These are phyloP conservation scores for Cercospora beticola DNA, from an alignment of 2,329 filamentous ascomycete species.

Conservation along the genomic window DNA sequence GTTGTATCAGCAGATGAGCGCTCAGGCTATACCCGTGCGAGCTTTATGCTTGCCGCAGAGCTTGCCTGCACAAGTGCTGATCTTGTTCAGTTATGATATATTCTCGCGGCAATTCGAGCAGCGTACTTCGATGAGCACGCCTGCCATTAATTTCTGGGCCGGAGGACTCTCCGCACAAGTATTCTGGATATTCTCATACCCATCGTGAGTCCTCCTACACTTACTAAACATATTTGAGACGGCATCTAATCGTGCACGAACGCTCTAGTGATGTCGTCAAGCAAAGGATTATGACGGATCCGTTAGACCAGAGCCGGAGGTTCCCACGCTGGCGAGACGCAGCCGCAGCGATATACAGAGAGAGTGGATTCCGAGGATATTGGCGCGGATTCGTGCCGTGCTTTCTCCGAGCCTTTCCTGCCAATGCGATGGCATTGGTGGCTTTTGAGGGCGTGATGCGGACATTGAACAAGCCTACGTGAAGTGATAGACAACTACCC, in stretches of 20 bases:
- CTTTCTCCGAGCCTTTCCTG: slow-evolving; percentile 89
- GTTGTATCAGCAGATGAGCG: not conserved
- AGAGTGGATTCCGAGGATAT: slow-evolving; percentile 75
- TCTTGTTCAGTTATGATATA: slow-evolving; percentile 64
- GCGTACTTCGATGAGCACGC: slow-evolving; percentile 69
- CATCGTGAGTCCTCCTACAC: not conserved
- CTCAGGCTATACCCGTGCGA: not conserved
- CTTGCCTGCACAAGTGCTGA: not conserved
- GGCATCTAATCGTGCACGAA: not conserved
- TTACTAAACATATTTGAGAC: not conserved
- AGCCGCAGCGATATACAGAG: slow-evolving; percentile 70
- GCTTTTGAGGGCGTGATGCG: slow-evolving; percentile 79
- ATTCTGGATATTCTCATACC: slow-evolving; percentile 69
- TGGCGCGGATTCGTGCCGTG: slow-evolving; percentile 93
- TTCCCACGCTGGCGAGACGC: slow-evolving; percentile 80
- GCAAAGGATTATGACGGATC: slow-evolving; percentile 96
- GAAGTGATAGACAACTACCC: not conserved
- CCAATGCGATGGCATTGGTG: slow-evolving; percentile 89
- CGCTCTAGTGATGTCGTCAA: slow-evolving; percentile 58
- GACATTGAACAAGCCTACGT: slow-evolving; percentile 26
- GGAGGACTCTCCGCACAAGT: slow-evolving; percentile 89
- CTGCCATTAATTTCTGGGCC: slow-evolving; percentile 94
- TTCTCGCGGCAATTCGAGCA: slow-evolving; percentile 67
- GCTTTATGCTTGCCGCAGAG: not conserved
- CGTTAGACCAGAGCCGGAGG: slow-evolving; percentile 68